Base-by-base conservation (phyloP, 352 stramenopile species). In the Pythium phragmiticola region DNA sequence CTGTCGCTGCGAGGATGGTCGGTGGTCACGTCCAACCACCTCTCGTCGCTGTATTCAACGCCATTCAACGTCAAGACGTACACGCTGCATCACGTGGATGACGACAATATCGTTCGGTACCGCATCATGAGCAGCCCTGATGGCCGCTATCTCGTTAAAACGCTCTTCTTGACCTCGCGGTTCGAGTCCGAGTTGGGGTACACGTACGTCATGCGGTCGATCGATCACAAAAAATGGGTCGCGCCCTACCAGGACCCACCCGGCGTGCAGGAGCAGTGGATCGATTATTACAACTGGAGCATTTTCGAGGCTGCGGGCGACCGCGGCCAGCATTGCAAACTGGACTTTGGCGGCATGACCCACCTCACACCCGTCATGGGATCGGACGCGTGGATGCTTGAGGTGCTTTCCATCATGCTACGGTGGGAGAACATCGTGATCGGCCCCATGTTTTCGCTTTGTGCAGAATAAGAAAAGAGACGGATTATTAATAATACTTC, bases 361-460 rank as follows among this genome's bases (percentile, higher is more conserved):
- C 41, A 43, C 2, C 33, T 56, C 30, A 65, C 34, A 5, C 33
- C 56, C 12, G 30, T 70, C 21, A 17, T 51, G 0, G 37, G 52
- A 13, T 39, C 63, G 7, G 63, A 51, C 45, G 26, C 36, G 49
- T 70, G 63, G 63, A 70, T 70, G 63, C 12, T 70, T 14, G 63
- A 70, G 43, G 11, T 70, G 46, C 63, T 70, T 7, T 39, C 51
- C n/a, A 36, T 70, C 17, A 52, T 52, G 19, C 52, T 70, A 4
- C 48, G 63, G 2, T 70, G 63, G 63, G 63, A 70, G 17, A 30
- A 28, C 34, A 28, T 60, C 23, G 51, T 60, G 6, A 42, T 65
- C 16, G 57, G 63, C 7, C 63, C 63, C 19, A 36, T 70, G 11
- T 57, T 70, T 33, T 57, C 57, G 39, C 16, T 70, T 4, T 54